phyloP scores from a whole-genome alignment of 2,329 filamentous ascomycete species.

The Ophiocordyceps australis region DNA sequence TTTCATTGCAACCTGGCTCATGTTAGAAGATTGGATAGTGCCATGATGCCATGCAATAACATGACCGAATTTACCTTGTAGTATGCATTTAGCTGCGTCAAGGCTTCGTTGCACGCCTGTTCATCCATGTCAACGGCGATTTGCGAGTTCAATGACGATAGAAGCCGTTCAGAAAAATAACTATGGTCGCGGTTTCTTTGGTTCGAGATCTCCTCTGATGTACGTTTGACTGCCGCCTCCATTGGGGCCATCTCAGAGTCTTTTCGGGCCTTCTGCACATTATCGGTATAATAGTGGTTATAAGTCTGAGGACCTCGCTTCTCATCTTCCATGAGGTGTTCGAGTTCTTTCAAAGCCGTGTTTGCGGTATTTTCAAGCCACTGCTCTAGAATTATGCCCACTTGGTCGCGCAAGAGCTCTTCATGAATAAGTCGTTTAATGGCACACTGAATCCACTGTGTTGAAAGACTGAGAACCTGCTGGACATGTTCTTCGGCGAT shows the following conservation, averaged over 20 bases:
- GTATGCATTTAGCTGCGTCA: constrained; percentile 20
- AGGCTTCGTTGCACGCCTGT: constrained; percentile 2
- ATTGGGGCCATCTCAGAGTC: too few relatives aligned
- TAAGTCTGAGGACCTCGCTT: too few relatives aligned
- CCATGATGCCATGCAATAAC: not conserved
- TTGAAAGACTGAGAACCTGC: too few relatives aligned
- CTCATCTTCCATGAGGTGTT: constrained; percentile 25
- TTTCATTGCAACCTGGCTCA: constrained; percentile 5
- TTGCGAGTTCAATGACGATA: constrained; percentile 1
- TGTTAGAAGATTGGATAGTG: not conserved
- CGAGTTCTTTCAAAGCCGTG: too few relatives aligned
- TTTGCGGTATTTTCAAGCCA: too few relatives aligned
- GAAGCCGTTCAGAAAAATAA: not conserved
- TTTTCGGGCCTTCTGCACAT: constrained; percentile 11
- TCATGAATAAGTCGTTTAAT: too few relatives aligned
- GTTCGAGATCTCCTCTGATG: constrained; percentile 2
- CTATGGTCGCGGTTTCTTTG: not conserved
- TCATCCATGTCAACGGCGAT: not conserved
- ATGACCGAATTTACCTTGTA: constrained; percentile 15
- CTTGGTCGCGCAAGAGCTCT: too few relatives aligned
- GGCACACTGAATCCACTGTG: too few relatives aligned
- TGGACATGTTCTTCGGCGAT: too few relatives aligned
- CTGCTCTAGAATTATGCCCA: too few relatives aligned
- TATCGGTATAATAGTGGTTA: constrained; percentile 25
- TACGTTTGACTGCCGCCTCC: constrained; percentile 2